Evolutionary conservation across 345 rosid species (phyloP).

Genomic region (Euphorbia tirucalli): DNA sequence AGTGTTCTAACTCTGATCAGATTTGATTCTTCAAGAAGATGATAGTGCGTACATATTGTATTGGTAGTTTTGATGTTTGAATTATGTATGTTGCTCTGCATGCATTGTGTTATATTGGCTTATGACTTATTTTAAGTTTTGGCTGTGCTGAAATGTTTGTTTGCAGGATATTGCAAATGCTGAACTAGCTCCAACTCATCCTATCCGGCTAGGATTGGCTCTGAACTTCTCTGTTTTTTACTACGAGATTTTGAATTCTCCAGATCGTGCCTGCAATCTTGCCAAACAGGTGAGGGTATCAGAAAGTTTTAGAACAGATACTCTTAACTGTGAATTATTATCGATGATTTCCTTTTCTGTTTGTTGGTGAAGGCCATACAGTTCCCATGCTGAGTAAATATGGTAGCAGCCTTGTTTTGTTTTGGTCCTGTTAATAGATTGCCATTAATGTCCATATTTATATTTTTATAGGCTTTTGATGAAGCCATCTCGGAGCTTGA

Average conservation of each 20-base stretch:
- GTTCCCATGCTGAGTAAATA: background rate
- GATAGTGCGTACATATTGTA: background rate
- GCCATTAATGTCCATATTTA: no score
- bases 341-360: background rate
- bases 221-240: conserved; percentile 71
- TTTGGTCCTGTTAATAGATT: background rate
- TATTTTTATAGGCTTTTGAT: conserved; percentile 28
- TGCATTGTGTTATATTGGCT: background rate
- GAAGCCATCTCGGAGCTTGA: conserved; percentile 39
- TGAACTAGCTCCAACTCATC: conserved; percentile 71
- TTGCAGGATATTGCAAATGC: conserved; percentile 57
- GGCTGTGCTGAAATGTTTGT: background rate
- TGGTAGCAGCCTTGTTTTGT: background rate
- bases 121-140: background rate
- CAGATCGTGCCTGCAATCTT: conserved; percentile 70
- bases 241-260: conserved; percentile 66
- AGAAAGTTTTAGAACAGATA: background rate
- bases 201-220: conserved; percentile 65
- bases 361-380: background rate
- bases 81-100: background rate
- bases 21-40: background rate
- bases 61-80: background rate
- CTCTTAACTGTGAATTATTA: background rate
- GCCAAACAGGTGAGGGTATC: conserved; percentile 54
- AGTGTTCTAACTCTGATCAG: background rate